Conservation (phyloP, 176 grass and related monocot genomes). For the Puccinellia tenuiflora region DNA sequence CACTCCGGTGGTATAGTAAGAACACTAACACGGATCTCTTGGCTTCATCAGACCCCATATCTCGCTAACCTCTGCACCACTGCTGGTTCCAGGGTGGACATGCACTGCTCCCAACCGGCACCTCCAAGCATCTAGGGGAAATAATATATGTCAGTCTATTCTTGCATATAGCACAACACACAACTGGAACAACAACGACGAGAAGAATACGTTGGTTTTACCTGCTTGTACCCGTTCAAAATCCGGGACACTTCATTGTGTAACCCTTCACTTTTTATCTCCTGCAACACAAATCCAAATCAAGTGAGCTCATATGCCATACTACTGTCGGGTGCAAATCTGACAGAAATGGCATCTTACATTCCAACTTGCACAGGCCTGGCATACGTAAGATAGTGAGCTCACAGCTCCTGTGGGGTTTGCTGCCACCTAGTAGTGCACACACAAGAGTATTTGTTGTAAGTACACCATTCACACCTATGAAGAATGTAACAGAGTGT, state of each 20-base stretch:
- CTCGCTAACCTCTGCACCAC: slow-evolving; percentile 61
- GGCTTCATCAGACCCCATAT: slow-evolving; percentile 48
- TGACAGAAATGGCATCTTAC: slow-evolving; percentile 34
- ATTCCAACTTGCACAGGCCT: slow-evolving; percentile 88
- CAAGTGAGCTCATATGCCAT: background rate
- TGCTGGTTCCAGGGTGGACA: slow-evolving; percentile 53
- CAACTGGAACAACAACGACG: background rate
- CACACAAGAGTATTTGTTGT: background rate
- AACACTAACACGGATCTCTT: background rate
- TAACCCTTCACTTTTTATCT: slow-evolving; percentile 86
- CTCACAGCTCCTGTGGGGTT: slow-evolving; percentile 62
- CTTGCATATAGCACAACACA: background rate
- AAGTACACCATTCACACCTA: background rate
- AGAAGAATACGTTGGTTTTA: background rate
- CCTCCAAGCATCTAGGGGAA: slow-evolving; percentile 60
- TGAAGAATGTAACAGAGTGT: background rate
- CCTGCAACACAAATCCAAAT: slow-evolving; percentile 37
- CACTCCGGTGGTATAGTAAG: background rate
- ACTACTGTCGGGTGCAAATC: background rate
- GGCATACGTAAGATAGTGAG: slow-evolving; percentile 69
- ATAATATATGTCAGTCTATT: slow-evolving; percentile 1
- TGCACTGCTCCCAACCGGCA: slow-evolving; percentile 78
- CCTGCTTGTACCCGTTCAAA: slow-evolving; percentile 95
- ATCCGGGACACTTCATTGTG: slow-evolving; percentile 81
- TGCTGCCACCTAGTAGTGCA: slow-evolving; percentile 56